These are phyloP conservation scores for Taphrina sp. DNA, from an alignment of 1,139 yeast genomes.

Conservation along the genomic window DNA sequence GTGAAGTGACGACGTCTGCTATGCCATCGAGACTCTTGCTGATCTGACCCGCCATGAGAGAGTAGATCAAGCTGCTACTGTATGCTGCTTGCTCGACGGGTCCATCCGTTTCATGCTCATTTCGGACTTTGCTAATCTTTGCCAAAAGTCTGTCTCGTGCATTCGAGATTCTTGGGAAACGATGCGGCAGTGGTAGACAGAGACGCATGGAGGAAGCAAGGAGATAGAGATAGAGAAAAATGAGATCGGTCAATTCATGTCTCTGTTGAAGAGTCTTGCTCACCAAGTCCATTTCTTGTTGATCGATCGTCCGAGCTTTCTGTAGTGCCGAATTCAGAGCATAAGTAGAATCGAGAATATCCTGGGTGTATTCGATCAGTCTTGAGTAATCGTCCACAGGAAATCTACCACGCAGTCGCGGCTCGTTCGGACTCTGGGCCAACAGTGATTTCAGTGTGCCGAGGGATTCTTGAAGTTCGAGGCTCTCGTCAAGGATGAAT, in stretches of 20 bases:
- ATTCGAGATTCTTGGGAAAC: constrained; percentile 67
- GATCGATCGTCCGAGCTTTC: constrained; percentile 42
- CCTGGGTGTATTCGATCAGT: constrained; percentile 58
- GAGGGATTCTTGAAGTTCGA: constrained; percentile 53
- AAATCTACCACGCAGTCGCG: constrained; percentile 71
- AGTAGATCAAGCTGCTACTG: constrained; percentile 23
- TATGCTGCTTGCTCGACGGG: constrained; percentile 6
- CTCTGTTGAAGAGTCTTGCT: constrained; percentile 63
- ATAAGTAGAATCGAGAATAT: constrained; percentile 70
- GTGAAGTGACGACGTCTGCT: background rate
- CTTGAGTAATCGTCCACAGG: constrained; percentile 56
- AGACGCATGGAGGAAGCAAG: constrained; percentile 71
- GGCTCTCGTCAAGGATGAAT: constrained; percentile 38
- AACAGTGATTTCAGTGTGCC: constrained; percentile 60
- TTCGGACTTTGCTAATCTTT: constrained; percentile 47
- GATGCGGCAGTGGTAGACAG: constrained; percentile 72
- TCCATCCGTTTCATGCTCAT: background rate
- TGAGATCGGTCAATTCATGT: constrained; percentile 65
- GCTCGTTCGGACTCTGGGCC: constrained; percentile 72
- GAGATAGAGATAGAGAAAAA: constrained; percentile 73
- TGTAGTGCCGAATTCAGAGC: constrained; percentile 67
- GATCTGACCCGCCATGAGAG: constrained; percentile 23
- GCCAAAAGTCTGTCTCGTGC: constrained; percentile 67
- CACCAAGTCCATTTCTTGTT: background rate
- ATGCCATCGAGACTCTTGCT: constrained; percentile 11